A percentile compares a stretch with the other conserved stretches of the same genome.
Evolutionary conservation across 129 eudicot species (phyloP).

Genomic region (Centaurea solstitialis): DNA sequence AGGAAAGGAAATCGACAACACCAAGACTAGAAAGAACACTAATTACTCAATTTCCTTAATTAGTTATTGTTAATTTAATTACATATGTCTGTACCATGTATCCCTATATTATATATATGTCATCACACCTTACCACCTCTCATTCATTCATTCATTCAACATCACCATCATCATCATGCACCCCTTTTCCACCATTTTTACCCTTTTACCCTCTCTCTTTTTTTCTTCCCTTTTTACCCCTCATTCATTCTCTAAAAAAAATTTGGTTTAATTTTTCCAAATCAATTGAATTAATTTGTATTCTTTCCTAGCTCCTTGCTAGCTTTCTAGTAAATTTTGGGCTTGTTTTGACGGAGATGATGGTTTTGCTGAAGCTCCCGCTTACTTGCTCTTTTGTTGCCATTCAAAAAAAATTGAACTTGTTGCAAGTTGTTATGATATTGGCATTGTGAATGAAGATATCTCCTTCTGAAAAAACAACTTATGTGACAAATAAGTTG

Average conservation of each 20-base stretch:
- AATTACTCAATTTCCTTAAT: constrained; percentile 74
- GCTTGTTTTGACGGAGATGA: too few relatives aligned
- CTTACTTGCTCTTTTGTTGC: too few relatives aligned
- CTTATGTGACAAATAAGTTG: too few relatives aligned
- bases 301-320: too few relatives aligned
- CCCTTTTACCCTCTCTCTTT: constrained; percentile 5
- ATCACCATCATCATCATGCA: constrained; percentile 13
- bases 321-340: too few relatives aligned
- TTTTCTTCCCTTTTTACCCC: constrained; percentile 1
- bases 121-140: constrained; percentile 14
- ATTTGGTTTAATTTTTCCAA: not conserved
- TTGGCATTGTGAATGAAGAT: not conserved
- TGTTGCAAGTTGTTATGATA: not conserved
- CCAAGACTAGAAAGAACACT: constrained; percentile 55
- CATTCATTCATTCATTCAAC: constrained; percentile 39
- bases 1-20: constrained; percentile 72
- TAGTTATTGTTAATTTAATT: constrained; percentile 41
- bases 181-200: not conserved
- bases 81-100: constrained; percentile 31
- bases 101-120: constrained; percentile 10
- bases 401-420: too few relatives aligned
- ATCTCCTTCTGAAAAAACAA: not conserved
- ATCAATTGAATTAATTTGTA: too few relatives aligned
- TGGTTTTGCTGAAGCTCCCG: too few relatives aligned
- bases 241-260: not conserved